Percentiles rank a stretch among this genome's conserved stretches.
These are phyloP conservation scores for Fabrea salina DNA, from an alignment of 169 alveolate species.

Conservation along the genomic window DNA sequence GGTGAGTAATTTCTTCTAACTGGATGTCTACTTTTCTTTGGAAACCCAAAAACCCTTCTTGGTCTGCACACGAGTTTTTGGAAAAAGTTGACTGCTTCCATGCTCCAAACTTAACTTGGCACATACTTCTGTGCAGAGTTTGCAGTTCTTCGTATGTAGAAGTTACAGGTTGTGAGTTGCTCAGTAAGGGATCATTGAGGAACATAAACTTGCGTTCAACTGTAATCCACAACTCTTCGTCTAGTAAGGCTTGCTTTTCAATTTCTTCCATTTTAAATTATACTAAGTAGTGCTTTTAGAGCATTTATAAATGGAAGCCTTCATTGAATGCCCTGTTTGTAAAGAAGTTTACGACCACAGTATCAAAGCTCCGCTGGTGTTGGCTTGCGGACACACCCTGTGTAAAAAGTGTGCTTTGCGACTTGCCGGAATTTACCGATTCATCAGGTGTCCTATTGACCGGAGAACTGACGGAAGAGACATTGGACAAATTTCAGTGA, in stretches of 20 bases:
- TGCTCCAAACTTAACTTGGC: background rate
- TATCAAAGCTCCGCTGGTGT: slow-evolving; percentile 33
- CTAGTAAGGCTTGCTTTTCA: background rate
- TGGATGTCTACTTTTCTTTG: slow-evolving; percentile 23
- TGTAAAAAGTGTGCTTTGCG: slow-evolving; percentile 45
- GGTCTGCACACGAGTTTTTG: background rate
- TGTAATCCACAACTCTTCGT: slow-evolving; percentile 19
- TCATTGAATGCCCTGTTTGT: slow-evolving; percentile 16
- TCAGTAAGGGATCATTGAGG: slow-evolving; percentile 24
- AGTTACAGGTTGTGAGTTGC: background rate
- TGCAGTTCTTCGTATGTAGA: slow-evolving; percentile 1
- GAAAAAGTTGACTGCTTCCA: background rate
- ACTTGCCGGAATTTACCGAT: background rate
- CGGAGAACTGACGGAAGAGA: background rate
- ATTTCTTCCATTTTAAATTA: too few relatives aligned
- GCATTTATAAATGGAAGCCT: too few relatives aligned
- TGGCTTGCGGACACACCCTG: slow-evolving; percentile 45
- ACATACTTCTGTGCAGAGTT: background rate
- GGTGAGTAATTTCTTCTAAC: slow-evolving; percentile 21
- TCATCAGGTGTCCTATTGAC: slow-evolving; percentile 18
- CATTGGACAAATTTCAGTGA: background rate
- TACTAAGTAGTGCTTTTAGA: too few relatives aligned
- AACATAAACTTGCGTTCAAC: slow-evolving; percentile 27
- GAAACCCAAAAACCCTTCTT: background rate
- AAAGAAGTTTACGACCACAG: background rate